Conservation (phyloP, 495 filamentous ascomycete genomes). For the Staphylotrichum longicolle region DNA sequence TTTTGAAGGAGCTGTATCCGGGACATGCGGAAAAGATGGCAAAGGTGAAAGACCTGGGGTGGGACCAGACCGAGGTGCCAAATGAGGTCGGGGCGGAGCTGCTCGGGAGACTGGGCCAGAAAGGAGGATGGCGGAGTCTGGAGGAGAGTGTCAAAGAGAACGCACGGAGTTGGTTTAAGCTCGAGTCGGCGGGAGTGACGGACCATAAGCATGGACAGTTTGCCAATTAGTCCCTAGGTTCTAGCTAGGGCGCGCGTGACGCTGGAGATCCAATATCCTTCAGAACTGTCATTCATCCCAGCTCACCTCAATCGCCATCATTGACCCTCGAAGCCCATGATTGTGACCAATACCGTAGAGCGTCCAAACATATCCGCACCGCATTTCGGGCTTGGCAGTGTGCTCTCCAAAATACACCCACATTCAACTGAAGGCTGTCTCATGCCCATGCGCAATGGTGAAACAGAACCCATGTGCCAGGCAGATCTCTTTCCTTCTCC, state of each 20-base stretch:
- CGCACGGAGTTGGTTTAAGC: constrained; percentile 27
- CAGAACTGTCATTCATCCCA: too few relatives aligned
- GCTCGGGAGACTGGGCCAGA: constrained; percentile 33
- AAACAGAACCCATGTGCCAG: too few relatives aligned
- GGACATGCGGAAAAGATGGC: constrained; percentile 25
- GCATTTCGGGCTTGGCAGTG: too few relatives aligned
- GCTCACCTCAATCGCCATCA: too few relatives aligned
- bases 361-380: too few relatives aligned
- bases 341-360: too few relatives aligned
- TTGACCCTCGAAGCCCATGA: too few relatives aligned
- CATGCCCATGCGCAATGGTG: too few relatives aligned
- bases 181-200: constrained; percentile 19
- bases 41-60: constrained; percentile 28
- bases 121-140: constrained; percentile 35
- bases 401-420: too few relatives aligned
- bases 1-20: constrained; percentile 34
- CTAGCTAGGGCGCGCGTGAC: background rate
- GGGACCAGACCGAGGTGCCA: constrained; percentile 38
- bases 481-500: too few relatives aligned
- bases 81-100: constrained; percentile 34
- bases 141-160: constrained; percentile 37
- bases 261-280: background rate
- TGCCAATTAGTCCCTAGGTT: background rate
- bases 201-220: constrained; percentile 17
- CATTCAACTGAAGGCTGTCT: too few relatives aligned